These are phyloP conservation scores for Cinnamomum micranthum DNA, from an alignment of 164 flowering plant genomes.

Conservation along the genomic window DNA sequence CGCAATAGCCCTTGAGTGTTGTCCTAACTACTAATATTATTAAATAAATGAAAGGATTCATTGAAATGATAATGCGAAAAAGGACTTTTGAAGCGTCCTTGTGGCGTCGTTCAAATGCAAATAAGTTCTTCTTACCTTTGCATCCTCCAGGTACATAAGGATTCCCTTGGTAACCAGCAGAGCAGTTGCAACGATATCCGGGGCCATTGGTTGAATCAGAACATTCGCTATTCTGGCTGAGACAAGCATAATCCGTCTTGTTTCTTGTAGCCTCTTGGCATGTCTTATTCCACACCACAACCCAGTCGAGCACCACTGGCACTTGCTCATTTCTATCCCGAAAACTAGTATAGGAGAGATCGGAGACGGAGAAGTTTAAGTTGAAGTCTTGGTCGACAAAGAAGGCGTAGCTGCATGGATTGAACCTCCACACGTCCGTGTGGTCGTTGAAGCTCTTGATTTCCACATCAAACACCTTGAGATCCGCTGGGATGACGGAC, in stretches of 20 bases:
- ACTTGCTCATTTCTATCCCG: not conserved
- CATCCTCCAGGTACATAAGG: not conserved
- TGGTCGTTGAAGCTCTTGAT: conserved; percentile 9
- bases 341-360: not conserved
- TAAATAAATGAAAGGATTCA: no score
- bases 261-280: no score
- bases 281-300: not conserved
- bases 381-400: not conserved
- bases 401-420: not conserved
- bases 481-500: conserved; percentile 19
- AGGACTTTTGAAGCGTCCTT: no score
- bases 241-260: no score
- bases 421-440: not conserved
- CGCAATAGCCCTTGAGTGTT: no score
- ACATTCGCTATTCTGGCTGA: no score
- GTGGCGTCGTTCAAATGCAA: no score
- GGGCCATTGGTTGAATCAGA: not conserved
- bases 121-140: no score
- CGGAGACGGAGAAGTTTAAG: not conserved
- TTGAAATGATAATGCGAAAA: no score
- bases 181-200: not conserved
- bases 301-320: conserved; percentile 1
- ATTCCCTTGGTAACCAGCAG: not conserved
- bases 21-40: no score
- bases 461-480: not conserved